Evolutionary conservation across 768 basidiomycete genomes (phyloP), one percentile per base, ranked within the genome.

Genomic region (Lyophyllum shimeji): DNA sequence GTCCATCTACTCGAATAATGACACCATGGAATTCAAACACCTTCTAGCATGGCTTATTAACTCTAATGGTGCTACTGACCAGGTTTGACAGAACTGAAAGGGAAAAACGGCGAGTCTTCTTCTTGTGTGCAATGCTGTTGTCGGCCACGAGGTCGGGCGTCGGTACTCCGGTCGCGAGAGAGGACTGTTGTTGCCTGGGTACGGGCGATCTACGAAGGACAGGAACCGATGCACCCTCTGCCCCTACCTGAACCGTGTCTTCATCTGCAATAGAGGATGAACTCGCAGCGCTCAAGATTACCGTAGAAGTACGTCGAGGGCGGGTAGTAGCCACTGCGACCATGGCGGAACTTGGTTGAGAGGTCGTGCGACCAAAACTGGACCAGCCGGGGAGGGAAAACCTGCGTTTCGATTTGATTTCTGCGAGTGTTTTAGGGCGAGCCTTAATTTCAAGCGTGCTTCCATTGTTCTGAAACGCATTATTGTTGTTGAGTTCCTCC

Each of bases 351-450:
- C 37, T 50, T 5, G 50, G 46, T 55, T 60, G 53, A 44, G 63
- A 59, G 17, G 60, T 56, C n/a, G 64, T 57, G 40, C 60, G 61
- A 47, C 53, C 45, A 43, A 63, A 55, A 18, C 56, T 59, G 50
- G 67, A 57, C 40, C 68, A 48, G 37, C 63, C 57, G 44, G 73
- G 69, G 52, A 75, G 66, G 13, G 75, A 75, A 44, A 75, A 65
- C 31, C 71, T 70, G 39, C 73, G 69, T 55, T 66, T 73, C 49
- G 70, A 69, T 59, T 71, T 72, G 50, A 74, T 74, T 63, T 75
- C 71, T 51, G 68, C 61, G 3, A 73, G 61, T 27, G 67, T 71
- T 52, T 66, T 71, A 27, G 64, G 69, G 57, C 62, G 69, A 46
- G 67, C 55, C 52, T 58, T 55, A 2, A 53, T 55, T 43, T 57